phyloP scores from a whole-genome alignment of 345 rosid genomes.

The Gossypium thurberi region DNA sequence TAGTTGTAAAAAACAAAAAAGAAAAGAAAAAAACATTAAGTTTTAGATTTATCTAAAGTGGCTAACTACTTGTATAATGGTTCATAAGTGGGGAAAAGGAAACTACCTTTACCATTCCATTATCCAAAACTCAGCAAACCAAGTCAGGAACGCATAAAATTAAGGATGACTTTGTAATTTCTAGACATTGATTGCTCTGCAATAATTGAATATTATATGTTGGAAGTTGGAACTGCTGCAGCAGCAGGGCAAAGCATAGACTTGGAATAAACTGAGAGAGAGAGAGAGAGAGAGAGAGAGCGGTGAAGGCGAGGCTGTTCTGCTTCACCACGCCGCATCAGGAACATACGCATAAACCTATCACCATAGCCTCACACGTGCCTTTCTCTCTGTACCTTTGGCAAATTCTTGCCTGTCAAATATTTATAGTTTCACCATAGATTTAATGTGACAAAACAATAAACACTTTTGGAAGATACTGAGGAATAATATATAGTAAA shows the following conservation, averaged over 20 bases:
- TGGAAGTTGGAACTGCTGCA: neutral
- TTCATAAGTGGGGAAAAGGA: neutral
- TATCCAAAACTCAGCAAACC: neutral
- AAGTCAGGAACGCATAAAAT: neutral
- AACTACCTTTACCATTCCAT: neutral
- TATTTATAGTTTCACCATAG: neutral
- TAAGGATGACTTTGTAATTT: neutral
- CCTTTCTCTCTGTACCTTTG: neutral
- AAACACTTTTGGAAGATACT: neutral
- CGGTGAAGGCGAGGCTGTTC: neutral
- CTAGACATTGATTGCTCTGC: neutral
- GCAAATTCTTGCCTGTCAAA: neutral
- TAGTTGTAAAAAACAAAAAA: too few relatives aligned
- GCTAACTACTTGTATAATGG: neutral
- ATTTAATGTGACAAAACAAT: neutral
- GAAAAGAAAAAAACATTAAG: too few relatives aligned
- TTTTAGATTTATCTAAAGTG: neutral
- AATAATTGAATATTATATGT: neutral
- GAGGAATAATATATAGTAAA: neutral
- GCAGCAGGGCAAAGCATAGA: neutral
- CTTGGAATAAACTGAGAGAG: neutral
- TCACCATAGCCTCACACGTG: neutral
- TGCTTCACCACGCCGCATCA: conserved; percentile 32
- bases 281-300: neutral
- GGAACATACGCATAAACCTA: neutral